A percentile compares a stretch with the other conserved stretches of the same genome.
Conservation (phyloP, 1,284 basidiomycete genomes). For the Psilocybe mexicana region DNA sequence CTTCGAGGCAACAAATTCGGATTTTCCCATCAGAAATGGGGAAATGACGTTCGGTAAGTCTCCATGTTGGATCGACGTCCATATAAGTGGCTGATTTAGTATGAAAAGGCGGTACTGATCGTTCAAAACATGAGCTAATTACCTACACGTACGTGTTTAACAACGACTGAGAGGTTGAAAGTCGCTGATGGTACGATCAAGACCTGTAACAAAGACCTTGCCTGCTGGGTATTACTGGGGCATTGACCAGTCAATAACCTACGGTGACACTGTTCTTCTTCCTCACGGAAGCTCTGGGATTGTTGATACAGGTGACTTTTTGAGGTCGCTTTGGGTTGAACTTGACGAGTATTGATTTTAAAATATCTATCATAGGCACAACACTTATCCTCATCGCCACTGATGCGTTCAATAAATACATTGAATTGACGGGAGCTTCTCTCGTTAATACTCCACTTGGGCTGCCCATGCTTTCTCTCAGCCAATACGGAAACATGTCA, state of each 20-base stretch:
- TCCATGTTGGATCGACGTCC: not conserved
- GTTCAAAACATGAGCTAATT: slow-evolving; percentile 24
- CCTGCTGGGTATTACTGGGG: slow-evolving; percentile 62
- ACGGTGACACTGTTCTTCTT: slow-evolving; percentile 45
- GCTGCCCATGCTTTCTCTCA: slow-evolving; percentile 51
- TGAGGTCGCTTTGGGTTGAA: no score
- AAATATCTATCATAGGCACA: slow-evolving; percentile 36
- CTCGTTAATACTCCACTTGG: slow-evolving; percentile 47
- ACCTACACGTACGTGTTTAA: not conserved
- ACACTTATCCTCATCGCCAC: slow-evolving; percentile 38
- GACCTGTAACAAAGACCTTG: slow-evolving; percentile 44
- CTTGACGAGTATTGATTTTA: not conserved
- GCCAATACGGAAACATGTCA: slow-evolving; percentile 51
- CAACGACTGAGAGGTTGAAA: slow-evolving; percentile 12
- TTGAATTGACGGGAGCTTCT: slow-evolving; percentile 50
- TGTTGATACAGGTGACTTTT: slow-evolving; percentile 55
- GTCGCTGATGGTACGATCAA: slow-evolving; percentile 31
- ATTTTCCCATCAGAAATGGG: slow-evolving; percentile 30
- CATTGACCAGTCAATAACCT: slow-evolving; percentile 56
- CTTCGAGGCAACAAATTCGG: slow-evolving; percentile 41
- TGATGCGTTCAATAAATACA: slow-evolving; percentile 54
- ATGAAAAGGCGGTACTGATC: slow-evolving; percentile 45
- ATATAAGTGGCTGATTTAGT: not conserved
- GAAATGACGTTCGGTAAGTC: slow-evolving; percentile 44
- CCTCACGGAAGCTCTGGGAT: slow-evolving; percentile 54